phyloP scores from a whole-genome alignment of 495 filamentous ascomycete species.

The Lepidopterella palustris region DNA sequence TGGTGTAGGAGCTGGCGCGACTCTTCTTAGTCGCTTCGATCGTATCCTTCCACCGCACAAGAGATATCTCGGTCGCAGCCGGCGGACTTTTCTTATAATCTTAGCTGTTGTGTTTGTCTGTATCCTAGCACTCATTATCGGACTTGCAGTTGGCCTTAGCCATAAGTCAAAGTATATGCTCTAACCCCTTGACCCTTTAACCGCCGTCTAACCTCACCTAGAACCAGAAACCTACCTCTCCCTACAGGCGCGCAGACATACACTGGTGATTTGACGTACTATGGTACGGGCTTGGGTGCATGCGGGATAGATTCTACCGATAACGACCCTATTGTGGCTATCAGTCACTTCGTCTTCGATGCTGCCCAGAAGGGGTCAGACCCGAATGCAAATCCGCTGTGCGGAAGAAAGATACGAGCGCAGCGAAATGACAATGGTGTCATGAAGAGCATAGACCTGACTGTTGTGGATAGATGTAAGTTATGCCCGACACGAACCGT shows the following conservation, averaged over 20 bases:
- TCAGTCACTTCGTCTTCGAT: conserved; percentile 64
- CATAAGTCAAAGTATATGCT: conserved; percentile 23
- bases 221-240: conserved; percentile 47
- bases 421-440: conserved; percentile 40
- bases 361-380: conserved; percentile 48
- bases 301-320: conserved; percentile 55
- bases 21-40: conserved; percentile 28
- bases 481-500: conserved; percentile 4
- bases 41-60: conserved; percentile 37
- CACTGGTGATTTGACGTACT: conserved; percentile 67
- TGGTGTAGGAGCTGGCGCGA: conserved; percentile 3
- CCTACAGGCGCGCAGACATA: conserved; percentile 46
- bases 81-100: conserved; percentile 38
- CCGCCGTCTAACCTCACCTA: conserved; percentile 26
- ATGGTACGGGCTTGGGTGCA: conserved; percentile 59
- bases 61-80: conserved; percentile 39
- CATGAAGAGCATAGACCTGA: conserved; percentile 52
- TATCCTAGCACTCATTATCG: conserved; percentile 49
- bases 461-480: conserved; percentile 67
- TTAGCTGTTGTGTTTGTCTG: conserved; percentile 33
- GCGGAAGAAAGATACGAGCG: conserved; percentile 57
- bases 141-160: conserved; percentile 49
- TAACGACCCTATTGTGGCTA: conserved; percentile 55
- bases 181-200: conserved; percentile 25
- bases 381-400: conserved; percentile 66